phyloP scores from a whole-genome alignment of 2,329 filamentous ascomycete genomes.

The Epichloe glyceriae region DNA sequence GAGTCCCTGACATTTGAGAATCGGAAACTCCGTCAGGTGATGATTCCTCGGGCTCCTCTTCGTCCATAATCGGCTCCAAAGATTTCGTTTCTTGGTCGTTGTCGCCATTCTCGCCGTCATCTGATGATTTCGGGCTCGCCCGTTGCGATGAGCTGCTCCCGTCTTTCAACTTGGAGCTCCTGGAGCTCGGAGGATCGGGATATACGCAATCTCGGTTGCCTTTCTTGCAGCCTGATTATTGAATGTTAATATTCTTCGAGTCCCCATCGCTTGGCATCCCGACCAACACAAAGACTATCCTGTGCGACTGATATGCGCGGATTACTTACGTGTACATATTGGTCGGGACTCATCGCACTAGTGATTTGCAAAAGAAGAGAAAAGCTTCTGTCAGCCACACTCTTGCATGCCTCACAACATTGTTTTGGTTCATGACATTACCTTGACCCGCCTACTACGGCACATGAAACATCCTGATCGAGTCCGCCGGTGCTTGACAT shows the following conservation, averaged over 20 bases:
- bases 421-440: constrained; percentile 16
- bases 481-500: constrained; percentile 85
- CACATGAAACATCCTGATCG: constrained; percentile 91
- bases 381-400: constrained; percentile 12
- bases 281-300: not conserved
- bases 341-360: constrained; percentile 87
- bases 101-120: constrained; percentile 36
- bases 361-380: not conserved
- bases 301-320: not conserved
- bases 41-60: constrained; percentile 33
- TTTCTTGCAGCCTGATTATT: constrained; percentile 69
- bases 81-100: constrained; percentile 25
- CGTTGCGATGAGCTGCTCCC: constrained; percentile 22
- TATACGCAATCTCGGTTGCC: constrained; percentile 85
- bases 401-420: constrained; percentile 8
- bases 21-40: constrained; percentile 8
- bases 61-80: constrained; percentile 42
- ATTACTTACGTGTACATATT: constrained; percentile 58
- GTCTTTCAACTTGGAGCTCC: constrained; percentile 29
- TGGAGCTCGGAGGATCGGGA: constrained; percentile 51
- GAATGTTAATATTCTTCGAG: not conserved
- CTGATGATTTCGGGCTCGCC: constrained; percentile 40
- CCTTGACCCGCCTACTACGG: constrained; percentile 74
- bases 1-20: constrained; percentile 12
- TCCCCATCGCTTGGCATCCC: not conserved